Evolutionary conservation across 1,139 yeast genomes (phyloP), one percentile per base, ranked within the genome.

Genomic region (Yamadazyma friedrichii): DNA sequence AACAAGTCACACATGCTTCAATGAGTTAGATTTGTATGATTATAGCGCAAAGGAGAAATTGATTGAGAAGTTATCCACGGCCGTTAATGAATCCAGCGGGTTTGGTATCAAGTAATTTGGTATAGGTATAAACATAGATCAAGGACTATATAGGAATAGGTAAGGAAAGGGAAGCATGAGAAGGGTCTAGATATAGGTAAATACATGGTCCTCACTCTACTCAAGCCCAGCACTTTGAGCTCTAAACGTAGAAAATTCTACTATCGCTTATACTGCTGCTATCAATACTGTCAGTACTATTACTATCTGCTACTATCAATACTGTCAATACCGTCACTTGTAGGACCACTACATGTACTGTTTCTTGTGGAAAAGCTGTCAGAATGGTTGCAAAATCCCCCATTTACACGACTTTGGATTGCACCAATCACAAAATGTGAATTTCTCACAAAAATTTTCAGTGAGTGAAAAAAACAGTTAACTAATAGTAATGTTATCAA

Each of bases 1-100:
- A 0, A 65, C 84, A 9, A 91, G 97, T 0, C 98, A 91, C 55
- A 93, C 98, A 0, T 93, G 98, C 54, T 93, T 91, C 64, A 91
- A 89, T 56, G 96, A 91, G 64, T 61, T 93, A 32, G 87, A 93
- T 41, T 51, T 93, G 6, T 85, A 82, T 61, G 80, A 80, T 38
- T 93, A 91, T 58, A 52, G 61, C 6, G 56, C 76, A 4, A 67
- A 69, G 45, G 78, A 71, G 22, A 78, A 76, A 50, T 64, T 91
- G 45, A 59, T 65, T 35, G 48, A 58, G 2, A 89, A 87, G 61
- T 61, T 93, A 44, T 58, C 65, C 13, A 56, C 71, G 48, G 96
- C 97, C 0, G 76, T 93, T 25, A 65, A 74, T 39, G 95, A 85
- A 56, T 82, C 93, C 46, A 83, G 88, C 45, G 97, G 96, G 1